These are phyloP conservation scores for Colletotrichum liriopes DNA, from an alignment of 2,329 filamentous ascomycete species.

Conservation along the genomic window DNA sequence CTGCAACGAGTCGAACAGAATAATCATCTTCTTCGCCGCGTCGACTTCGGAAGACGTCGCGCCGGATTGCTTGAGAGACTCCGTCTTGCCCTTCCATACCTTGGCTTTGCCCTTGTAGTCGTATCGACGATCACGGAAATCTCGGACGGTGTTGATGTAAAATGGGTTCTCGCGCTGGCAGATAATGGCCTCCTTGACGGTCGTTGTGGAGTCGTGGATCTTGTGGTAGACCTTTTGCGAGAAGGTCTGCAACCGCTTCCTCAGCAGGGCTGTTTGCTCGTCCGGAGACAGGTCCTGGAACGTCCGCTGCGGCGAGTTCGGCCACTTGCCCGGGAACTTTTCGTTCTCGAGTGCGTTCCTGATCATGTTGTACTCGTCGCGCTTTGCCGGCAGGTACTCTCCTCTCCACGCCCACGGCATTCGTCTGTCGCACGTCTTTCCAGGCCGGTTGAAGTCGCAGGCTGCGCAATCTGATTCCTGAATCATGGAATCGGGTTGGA, in stretches of 20 bases:
- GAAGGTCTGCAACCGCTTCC: conserved; percentile 92
- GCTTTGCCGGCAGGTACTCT: conserved; percentile 94
- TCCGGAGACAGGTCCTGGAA: conserved; percentile 88
- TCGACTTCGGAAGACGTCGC: conserved; percentile 85
- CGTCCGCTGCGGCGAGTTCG: conserved; percentile 78
- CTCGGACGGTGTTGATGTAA: conserved; percentile 95
- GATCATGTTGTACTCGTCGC: conserved; percentile 99
- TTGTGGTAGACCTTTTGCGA: conserved; percentile 99
- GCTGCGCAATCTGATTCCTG: conserved; percentile 95
- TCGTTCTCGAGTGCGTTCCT: conserved; percentile 92
- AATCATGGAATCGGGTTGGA: conserved; percentile 99
- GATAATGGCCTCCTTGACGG: conserved; percentile 95
- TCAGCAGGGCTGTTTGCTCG: conserved; percentile 85
- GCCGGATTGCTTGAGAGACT: conserved; percentile 85
- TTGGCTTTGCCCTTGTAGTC: conserved; percentile 99
- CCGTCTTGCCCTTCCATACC: conserved; percentile 97
- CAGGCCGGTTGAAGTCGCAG: conserved; percentile 97
- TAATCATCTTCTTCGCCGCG: conserved; percentile 98
- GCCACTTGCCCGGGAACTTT: conserved; percentile 85
- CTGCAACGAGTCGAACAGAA: conserved; percentile 95
- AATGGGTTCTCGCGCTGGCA: conserved; percentile 99
- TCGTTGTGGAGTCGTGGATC: conserved; percentile 94
- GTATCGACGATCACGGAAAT: conserved; percentile 97
- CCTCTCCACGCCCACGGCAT: conserved; percentile 99
- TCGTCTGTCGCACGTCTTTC: conserved; percentile 95